Conservation (phyloP, 495 filamentous ascomycete species). For the Penicillium lagena region DNA sequence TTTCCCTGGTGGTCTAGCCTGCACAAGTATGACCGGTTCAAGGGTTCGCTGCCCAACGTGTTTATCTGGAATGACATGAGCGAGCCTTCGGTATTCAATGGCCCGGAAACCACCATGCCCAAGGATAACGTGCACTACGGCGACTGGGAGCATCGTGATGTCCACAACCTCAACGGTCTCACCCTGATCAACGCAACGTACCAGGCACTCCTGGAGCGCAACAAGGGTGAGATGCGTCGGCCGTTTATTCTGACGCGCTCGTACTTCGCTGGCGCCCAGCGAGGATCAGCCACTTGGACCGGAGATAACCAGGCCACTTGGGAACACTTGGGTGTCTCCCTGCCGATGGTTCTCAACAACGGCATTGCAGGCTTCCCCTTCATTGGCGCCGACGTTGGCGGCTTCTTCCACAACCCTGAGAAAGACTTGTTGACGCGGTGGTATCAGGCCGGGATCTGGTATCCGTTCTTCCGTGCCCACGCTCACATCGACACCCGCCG, state of each 20-base stretch:
- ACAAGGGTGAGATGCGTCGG: constrained; percentile 68
- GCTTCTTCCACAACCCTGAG: constrained; percentile 94
- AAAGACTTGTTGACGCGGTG: constrained; percentile 87
- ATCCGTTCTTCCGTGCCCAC: constrained; percentile 97
- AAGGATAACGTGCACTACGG: constrained; percentile 92
- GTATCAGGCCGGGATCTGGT: constrained; percentile 97
- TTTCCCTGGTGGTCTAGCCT: constrained; percentile 82
- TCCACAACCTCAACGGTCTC: constrained; percentile 92
- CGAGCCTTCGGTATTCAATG: constrained; percentile 97
- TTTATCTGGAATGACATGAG: constrained; percentile 99
- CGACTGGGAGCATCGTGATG: constrained; percentile 93
- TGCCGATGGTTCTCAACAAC: constrained; percentile 90
- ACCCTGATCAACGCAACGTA: constrained; percentile 92
- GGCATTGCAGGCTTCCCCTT: constrained; percentile 93
- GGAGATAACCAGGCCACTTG: constrained; percentile 93
- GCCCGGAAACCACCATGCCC: constrained; percentile 91
- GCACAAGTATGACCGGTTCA: constrained; percentile 82
- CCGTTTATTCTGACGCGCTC: constrained; percentile 91
- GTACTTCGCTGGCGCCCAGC: constrained; percentile 86
- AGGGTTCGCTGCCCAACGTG: constrained; percentile 71
- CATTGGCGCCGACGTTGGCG: constrained; percentile 90
- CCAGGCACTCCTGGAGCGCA: constrained; percentile 71
- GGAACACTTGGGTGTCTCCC: constrained; percentile 76
- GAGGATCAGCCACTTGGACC: constrained; percentile 94
- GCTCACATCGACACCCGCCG: constrained; percentile 94